Conservation (phyloP, 768 basidiomycete species). For the Lactarius trivialis region DNA sequence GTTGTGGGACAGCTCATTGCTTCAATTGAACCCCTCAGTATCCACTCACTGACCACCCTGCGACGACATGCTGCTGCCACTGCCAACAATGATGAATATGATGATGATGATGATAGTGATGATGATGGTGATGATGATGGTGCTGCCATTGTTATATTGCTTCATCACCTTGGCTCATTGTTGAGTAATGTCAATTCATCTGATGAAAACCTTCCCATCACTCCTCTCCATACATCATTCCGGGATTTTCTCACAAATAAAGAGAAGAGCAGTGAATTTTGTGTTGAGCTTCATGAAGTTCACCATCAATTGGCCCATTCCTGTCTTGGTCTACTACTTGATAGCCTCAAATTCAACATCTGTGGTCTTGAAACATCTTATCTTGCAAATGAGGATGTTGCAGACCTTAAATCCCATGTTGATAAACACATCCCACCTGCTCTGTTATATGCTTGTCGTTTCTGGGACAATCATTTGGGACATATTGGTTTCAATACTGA, state of each 20-base stretch:
- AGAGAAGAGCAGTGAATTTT: neutral
- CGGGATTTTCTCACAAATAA: neutral
- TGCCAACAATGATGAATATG: no score
- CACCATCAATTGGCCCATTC: slow-evolving; percentile 1
- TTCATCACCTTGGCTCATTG: neutral
- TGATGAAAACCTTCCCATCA: neutral
- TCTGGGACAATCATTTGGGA: neutral
- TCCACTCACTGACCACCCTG: no score
- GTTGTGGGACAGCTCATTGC: neutral
- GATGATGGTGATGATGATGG: neutral
- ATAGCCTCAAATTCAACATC: neutral
- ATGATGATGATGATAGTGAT: no score
- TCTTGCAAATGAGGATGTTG: neutral
- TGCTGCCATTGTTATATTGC: neutral
- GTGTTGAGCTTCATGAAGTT: neutral
- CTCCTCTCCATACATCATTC: neutral
- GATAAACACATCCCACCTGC: neutral
- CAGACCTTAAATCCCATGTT: neutral
- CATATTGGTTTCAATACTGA: neutral
- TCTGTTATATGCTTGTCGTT: neutral
- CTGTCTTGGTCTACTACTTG: neutral
- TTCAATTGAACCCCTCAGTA: neutral
- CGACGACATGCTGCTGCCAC: no score
- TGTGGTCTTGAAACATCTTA: neutral
- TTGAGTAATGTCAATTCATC: neutral